These are phyloP conservation scores for Magnolia sinica DNA, from an alignment of 164 flowering plant genomes.

Conservation along the genomic window DNA sequence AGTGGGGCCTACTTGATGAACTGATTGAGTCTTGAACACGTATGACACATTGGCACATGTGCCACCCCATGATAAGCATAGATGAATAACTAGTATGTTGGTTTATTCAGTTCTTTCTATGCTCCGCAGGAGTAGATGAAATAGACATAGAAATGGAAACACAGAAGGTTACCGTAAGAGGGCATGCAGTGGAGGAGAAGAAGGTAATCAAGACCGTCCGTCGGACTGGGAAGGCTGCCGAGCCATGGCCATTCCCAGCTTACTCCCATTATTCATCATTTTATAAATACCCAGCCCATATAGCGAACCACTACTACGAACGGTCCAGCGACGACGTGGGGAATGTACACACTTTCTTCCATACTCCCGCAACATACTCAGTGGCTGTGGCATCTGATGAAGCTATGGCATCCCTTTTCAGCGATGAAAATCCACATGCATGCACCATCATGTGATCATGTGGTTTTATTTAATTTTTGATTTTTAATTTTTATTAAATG, in stretches of 20 bases:
- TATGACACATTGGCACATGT: too few relatives aligned
- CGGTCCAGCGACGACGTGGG: slow-evolving; percentile 24
- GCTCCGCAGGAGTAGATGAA: slow-evolving; percentile 56
- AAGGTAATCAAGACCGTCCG: slow-evolving; percentile 68
- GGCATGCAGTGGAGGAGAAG: slow-evolving; percentile 52
- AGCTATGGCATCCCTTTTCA: slow-evolving; percentile 70
- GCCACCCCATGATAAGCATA: too few relatives aligned
- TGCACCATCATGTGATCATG: slow-evolving; percentile 56
- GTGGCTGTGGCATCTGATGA: slow-evolving; percentile 74
- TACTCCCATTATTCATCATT: slow-evolving; percentile 61
- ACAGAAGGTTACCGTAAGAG: slow-evolving; percentile 65
- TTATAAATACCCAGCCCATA: slow-evolving; percentile 62
- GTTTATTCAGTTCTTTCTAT: background rate
- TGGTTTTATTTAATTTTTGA: too few relatives aligned
- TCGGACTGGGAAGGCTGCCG: slow-evolving; percentile 65
- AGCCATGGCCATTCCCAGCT: slow-evolving; percentile 81
- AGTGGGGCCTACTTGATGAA: too few relatives aligned
- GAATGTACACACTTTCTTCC: slow-evolving; percentile 64
- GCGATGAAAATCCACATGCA: slow-evolving; percentile 86
- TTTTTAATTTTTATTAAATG: too few relatives aligned
- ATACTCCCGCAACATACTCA: slow-evolving; percentile 68
- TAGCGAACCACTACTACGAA: slow-evolving; percentile 63
- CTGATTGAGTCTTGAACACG: too few relatives aligned
- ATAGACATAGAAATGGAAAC: slow-evolving; percentile 73
- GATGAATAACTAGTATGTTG: too few relatives aligned